Conservation (phyloP, 73 alveolate species). For the Tetrahymena malaccensis region DNA sequence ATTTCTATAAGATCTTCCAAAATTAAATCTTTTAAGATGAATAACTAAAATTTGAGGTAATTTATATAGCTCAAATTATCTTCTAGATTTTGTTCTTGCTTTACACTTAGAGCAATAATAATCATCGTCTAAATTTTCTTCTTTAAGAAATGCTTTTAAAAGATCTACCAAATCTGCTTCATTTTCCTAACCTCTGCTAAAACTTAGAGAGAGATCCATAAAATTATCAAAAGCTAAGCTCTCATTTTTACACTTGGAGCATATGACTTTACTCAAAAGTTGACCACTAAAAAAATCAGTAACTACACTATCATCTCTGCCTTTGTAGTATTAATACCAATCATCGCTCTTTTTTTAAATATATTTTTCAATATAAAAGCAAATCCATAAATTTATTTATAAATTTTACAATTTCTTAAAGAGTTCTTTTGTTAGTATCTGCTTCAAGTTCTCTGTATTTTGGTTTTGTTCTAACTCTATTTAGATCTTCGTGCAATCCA, state of each 20-base stretch:
- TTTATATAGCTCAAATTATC: constrained; percentile 19
- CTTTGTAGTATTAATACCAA: constrained; percentile 68
- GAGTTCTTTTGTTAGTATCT: not conserved
- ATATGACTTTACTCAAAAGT: constrained; percentile 48
- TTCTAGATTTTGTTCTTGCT: constrained; percentile 7
- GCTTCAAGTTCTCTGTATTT: constrained; percentile 55
- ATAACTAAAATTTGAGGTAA: constrained; percentile 23
- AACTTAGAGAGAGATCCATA: constrained; percentile 26
- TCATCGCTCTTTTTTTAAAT: constrained; percentile 34
- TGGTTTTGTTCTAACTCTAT: constrained; percentile 54
- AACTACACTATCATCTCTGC: constrained; percentile 55
- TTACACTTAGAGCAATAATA: constrained; percentile 23
- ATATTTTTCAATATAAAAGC: not conserved
- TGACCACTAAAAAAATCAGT: constrained; percentile 70
- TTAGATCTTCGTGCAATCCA: constrained; percentile 60
- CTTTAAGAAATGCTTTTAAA: not conserved
- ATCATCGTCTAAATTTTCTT: constrained; percentile 17
- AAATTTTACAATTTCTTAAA: constrained; percentile 26
- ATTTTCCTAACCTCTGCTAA: not conserved
- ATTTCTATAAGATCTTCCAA: constrained; percentile 12
- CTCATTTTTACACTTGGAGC: constrained; percentile 47
- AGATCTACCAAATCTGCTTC: constrained; percentile 17
- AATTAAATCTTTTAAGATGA: constrained; percentile 33
- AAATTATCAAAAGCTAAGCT: constrained; percentile 70
- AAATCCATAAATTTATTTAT: not conserved